These are phyloP conservation scores for Globisporangium recalcitrans DNA, from an alignment of 352 stramenopile genomes.

Conservation along the genomic window DNA sequence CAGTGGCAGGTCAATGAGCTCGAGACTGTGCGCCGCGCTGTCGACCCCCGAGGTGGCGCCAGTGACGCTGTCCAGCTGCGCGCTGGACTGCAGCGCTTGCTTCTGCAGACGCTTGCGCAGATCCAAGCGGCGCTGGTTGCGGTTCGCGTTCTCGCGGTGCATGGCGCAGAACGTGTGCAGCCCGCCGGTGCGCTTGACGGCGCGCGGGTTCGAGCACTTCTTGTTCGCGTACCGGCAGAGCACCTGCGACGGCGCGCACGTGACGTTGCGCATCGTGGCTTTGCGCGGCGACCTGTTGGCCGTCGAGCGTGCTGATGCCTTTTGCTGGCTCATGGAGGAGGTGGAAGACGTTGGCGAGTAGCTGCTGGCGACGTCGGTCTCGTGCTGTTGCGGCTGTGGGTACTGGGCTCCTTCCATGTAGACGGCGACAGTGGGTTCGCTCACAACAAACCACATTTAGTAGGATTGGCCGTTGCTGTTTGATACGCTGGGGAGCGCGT, in stretches of 20 bases:
- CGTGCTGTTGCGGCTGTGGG: background rate
- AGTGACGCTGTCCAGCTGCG: background rate
- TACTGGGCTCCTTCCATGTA: conserved; percentile 6
- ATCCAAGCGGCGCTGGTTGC: conserved; percentile 25
- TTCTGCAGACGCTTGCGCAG: conserved; percentile 23
- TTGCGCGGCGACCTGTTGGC: background rate
- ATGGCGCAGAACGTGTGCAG: conserved; percentile 44
- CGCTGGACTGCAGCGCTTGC: conserved; percentile 3
- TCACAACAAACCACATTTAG: conserved; percentile 7
- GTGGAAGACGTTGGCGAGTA: background rate
- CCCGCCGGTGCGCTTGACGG: conserved; percentile 40
- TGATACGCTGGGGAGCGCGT: background rate
- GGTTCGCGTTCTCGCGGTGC: conserved; percentile 30
- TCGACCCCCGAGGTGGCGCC: background rate
- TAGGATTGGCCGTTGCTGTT: background rate
- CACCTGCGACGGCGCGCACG: conserved; percentile 11
- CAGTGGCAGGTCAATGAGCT: background rate
- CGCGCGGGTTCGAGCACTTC: conserved; percentile 31
- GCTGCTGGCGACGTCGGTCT: background rate
- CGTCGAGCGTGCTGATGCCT: background rate
- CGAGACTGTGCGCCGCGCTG: background rate
- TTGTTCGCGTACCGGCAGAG: conserved; percentile 42
- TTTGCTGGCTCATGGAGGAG: background rate
- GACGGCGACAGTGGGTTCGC: conserved; percentile 1
- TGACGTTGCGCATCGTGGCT: conserved; percentile 8